Evolutionary conservation across 129 eudicot genomes (phyloP), one percentile per base, ranked within the genome.

Genomic region (Centrapalus pauciflorus): DNA sequence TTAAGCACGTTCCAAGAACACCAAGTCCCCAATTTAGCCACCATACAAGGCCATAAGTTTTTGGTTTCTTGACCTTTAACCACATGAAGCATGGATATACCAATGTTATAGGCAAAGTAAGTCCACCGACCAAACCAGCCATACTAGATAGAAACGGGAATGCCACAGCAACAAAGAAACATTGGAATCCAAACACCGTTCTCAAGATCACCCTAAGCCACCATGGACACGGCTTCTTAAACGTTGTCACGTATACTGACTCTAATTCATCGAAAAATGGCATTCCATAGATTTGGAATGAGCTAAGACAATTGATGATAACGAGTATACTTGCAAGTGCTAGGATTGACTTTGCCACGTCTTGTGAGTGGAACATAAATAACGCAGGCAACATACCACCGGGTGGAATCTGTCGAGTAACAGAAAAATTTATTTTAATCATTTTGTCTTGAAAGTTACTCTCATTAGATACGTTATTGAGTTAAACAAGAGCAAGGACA

Each of bases 81-180:
- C 89, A 84, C 85, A 84, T 84, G 23, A 84, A 75, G 48, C 83
- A 80, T 20, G 89, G 89, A 43, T 84, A 84, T 2, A 71, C 89
- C 37, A 84, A 66, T 2, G 89, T 84, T 13, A 84, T 77, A 0
- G 89, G 89, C 34, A 84, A 67, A 4, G 83, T 52, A 0, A 80
- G 7, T 23, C 83, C 85, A 38, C 89, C 89, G 9, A 74, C 48
- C 10, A 84, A 67, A 40, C 89, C 89, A 0, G 89, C 85, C 14
- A 84, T 48, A 61, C 78, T 80, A 0, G 76, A 70, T 24, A 84
- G 48, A 61, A 83, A 83, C 0, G 89, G 83, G 38, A 77, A 45
- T 0, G 85, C 85, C 5, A 84, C 79, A 0, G 68, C 89, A 4
- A 70, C 27, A 59, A 84, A 84, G 76, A 76, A 84, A 61, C 83